These are phyloP conservation scores for Gypsophila paniculata DNA, from an alignment of 179 eudicot species.

Conservation along the genomic window DNA sequence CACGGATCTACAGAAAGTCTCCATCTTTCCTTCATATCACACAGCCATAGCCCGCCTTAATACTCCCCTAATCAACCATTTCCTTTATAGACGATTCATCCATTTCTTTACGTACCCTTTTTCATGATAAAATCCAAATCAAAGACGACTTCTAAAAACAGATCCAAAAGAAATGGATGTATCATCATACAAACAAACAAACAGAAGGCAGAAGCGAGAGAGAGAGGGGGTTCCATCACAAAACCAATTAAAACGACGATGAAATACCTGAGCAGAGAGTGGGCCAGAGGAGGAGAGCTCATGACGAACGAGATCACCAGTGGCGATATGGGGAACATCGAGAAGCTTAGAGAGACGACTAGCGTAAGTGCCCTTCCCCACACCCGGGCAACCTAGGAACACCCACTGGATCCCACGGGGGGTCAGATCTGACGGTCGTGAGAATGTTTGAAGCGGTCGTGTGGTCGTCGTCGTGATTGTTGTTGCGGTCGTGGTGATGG, in stretches of 20 bases:
- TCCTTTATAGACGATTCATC: too few species aligned
- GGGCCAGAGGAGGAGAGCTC: conserved; percentile 64
- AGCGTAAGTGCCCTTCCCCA: conserved; percentile 91
- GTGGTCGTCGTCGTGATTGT: neutral
- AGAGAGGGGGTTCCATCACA: neutral
- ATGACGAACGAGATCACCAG: conserved; percentile 87
- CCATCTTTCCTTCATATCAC: conserved; percentile 4
- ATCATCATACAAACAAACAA: too few species aligned
- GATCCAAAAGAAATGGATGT: too few species aligned
- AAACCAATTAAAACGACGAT: neutral
- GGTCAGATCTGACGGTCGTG: neutral
- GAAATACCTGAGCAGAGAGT: conserved; percentile 38
- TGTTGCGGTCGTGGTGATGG: neutral
- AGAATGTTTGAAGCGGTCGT: neutral
- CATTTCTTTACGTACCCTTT: too few species aligned
- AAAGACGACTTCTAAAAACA: too few species aligned
- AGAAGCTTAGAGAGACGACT: conserved; percentile 67
- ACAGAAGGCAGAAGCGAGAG: too few species aligned
- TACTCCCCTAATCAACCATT: too few species aligned
- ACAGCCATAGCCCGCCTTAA: neutral
- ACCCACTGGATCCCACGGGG: conserved; percentile 64
- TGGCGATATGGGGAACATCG: conserved; percentile 89
- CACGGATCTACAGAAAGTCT: neutral
- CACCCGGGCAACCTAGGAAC: conserved; percentile 86
- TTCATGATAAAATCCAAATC: too few species aligned